Conservation (phyloP, 1,139 yeast genomes). For the Geotrichum carabidarum region DNA sequence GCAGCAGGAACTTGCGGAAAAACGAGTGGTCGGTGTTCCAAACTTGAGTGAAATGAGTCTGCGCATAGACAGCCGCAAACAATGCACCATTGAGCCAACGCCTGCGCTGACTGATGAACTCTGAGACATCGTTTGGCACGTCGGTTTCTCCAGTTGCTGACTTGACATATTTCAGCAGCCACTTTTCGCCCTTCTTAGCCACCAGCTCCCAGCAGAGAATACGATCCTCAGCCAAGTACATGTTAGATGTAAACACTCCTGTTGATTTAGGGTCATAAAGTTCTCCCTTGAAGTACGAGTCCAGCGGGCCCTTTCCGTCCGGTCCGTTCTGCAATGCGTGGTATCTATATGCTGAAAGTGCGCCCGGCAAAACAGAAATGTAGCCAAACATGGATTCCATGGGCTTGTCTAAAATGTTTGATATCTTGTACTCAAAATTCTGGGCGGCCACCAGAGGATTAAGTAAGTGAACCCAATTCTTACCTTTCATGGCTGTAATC, state of each 20-base stretch:
- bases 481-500: constrained; percentile 89
- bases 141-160: constrained; percentile 96
- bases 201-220: constrained; percentile 95
- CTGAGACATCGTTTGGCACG: constrained; percentile 88
- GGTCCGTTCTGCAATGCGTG: constrained; percentile 78
- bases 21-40: constrained; percentile 84
- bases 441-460: constrained; percentile 96
- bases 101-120: constrained; percentile 89
- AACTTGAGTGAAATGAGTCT: constrained; percentile 68
- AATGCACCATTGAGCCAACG: constrained; percentile 98
- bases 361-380: constrained; percentile 92
- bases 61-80: constrained; percentile 89
- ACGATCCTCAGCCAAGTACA: constrained; percentile 97
- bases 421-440: constrained; percentile 93
- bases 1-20: constrained; percentile 70
- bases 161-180: constrained; percentile 91
- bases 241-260: constrained; percentile 90
- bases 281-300: constrained; percentile 88
- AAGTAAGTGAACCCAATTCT: constrained; percentile 67
- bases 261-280: constrained; percentile 52
- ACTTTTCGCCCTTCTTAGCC: constrained; percentile 76
- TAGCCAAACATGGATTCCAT: constrained; percentile 90
- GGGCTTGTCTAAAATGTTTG: constrained; percentile 92
- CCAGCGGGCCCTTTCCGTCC: constrained; percentile 89
- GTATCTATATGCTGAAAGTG: constrained; percentile 88